Conservation (phyloP, 2,329 filamentous ascomycete genomes). For the Aspergillus sp. region DNA sequence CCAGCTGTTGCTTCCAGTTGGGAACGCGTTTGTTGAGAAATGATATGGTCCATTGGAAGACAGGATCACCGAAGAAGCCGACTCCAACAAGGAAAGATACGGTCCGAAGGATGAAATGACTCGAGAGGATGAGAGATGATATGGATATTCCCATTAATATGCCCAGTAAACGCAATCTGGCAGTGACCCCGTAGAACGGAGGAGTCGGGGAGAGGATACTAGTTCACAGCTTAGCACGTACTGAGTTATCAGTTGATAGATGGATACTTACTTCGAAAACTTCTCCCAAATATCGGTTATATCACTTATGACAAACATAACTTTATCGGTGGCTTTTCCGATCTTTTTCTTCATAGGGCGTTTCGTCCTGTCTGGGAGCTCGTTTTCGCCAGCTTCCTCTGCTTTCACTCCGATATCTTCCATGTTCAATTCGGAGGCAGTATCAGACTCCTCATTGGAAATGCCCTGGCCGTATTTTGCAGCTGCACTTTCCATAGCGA, state of each 20-base stretch:
- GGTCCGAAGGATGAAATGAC: conserved; percentile 64
- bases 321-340: conserved; percentile 70
- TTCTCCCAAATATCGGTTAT: conserved; percentile 63
- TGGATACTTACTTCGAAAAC: conserved; percentile 53
- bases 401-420: conserved; percentile 55
- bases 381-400: conserved; percentile 49
- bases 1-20: conserved; percentile 71
- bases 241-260: not conserved
- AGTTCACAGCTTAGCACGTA: not conserved
- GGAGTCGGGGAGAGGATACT: conserved; percentile 61
- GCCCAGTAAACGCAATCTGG: conserved; percentile 55
- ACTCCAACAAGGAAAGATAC: conserved; percentile 66
- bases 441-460: conserved; percentile 47
- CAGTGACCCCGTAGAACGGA: conserved; percentile 56
- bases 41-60: conserved; percentile 59
- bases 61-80: conserved; percentile 74
- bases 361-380: conserved; percentile 62
- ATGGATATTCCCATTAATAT: conserved; percentile 54
- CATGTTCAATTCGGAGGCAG: conserved; percentile 44
- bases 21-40: conserved; percentile 55
- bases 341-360: conserved; percentile 75
- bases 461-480: conserved; percentile 72
- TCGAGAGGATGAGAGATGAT: conserved; percentile 52
- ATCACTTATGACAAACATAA: conserved; percentile 67
- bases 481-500: conserved; percentile 71